A percentile compares a stretch with the other conserved stretches of the same genome.
Evolutionary conservation across 106 monocot species (phyloP).

Genomic region (Acorus calamus): DNA sequence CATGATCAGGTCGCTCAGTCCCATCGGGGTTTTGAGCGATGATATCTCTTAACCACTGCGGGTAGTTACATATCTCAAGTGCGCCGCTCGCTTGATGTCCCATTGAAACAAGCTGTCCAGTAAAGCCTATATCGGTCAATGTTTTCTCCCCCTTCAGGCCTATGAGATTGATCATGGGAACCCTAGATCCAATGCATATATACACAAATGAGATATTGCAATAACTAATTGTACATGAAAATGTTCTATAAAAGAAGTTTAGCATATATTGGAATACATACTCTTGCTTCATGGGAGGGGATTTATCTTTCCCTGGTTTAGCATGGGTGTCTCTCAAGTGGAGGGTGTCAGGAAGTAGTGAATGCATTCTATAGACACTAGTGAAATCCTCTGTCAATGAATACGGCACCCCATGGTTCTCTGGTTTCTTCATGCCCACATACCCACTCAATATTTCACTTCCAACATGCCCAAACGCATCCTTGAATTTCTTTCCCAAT

Average conservation of each 20-base stretch:
- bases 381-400: slow-evolving; percentile 54
- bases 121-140: slow-evolving; percentile 35
- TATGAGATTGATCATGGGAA: slow-evolving; percentile 23
- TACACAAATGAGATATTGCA: not conserved
- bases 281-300: slow-evolving; percentile 35
- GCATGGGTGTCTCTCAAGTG: slow-evolving; percentile 28
- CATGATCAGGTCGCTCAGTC: slow-evolving; percentile 27
- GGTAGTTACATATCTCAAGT: slow-evolving; percentile 70
- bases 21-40: slow-evolving; percentile 47
- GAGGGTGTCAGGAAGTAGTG: slow-evolving; percentile 35
- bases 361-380: slow-evolving; percentile 47
- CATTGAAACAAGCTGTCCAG: slow-evolving; percentile 57
- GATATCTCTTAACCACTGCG: slow-evolving; percentile 40
- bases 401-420: slow-evolving; percentile 49
- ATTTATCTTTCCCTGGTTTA: slow-evolving; percentile 37
- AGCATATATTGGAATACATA: not conserved
- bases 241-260: not conserved
- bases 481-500: slow-evolving; percentile 47
- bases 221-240: not conserved
- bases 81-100: slow-evolving; percentile 63
- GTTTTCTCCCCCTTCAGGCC: slow-evolving; percentile 32
- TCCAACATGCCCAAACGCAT: slow-evolving; percentile 46
- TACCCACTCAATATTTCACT: slow-evolving; percentile 37
- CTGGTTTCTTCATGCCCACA: slow-evolving; percentile 44
- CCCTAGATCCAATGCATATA: slow-evolving; percentile 18